Conservation (phyloP, 1,284 basidiomycete species). For the Ceratobasidium sp. region DNA sequence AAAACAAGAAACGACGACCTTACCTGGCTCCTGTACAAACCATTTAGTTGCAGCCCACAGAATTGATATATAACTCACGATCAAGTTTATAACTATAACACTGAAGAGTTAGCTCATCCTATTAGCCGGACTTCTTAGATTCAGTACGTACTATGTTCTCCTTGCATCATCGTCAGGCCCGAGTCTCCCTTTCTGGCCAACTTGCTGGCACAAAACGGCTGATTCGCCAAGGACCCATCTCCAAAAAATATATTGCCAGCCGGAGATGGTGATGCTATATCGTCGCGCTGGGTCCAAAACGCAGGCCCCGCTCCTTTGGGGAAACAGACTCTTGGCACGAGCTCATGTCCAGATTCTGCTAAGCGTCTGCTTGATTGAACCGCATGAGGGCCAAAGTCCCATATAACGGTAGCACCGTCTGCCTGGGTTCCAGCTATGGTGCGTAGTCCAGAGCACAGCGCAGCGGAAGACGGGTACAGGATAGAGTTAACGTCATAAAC, state of each 20-base stretch:
- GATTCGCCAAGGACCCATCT: neutral
- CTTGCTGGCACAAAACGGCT: slow-evolving; percentile 18
- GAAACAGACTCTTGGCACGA: neutral
- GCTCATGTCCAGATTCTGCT: neutral
- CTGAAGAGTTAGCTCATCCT: neutral
- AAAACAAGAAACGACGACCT: slow-evolving; percentile 11
- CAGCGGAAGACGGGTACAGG: too few species aligned
- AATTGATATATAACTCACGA: neutral
- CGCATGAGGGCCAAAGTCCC: neutral
- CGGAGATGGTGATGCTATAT: too few species aligned
- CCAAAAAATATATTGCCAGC: neutral
- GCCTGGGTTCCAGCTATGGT: neutral
- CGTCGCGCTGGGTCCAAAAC: neutral
- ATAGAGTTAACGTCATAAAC: neutral
- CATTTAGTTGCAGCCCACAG: neutral
- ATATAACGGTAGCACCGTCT: neutral
- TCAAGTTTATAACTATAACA: slow-evolving; percentile 1
- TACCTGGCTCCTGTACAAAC: neutral
- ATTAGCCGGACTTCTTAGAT: too few species aligned
- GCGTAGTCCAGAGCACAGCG: neutral
- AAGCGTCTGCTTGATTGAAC: neutral
- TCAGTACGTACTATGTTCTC: slow-evolving; percentile 11
- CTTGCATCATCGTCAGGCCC: neutral
- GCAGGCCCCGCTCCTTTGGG: neutral
- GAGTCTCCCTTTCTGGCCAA: neutral